These are phyloP conservation scores for Cordyceps cateniannulata DNA, from an alignment of 2,329 filamentous ascomycete species.

Conservation along the genomic window DNA sequence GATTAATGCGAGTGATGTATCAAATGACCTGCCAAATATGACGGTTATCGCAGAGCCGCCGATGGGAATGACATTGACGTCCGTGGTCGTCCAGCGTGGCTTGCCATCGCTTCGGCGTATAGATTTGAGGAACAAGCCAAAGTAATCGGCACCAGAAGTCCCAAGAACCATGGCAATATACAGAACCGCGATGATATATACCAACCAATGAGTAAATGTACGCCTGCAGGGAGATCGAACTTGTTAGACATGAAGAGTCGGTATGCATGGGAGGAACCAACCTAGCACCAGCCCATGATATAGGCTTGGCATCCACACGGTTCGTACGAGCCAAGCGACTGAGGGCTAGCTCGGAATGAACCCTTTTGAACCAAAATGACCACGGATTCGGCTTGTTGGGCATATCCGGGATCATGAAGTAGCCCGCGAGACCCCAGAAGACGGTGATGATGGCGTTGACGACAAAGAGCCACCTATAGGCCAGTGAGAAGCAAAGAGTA, in stretches of 20 bases:
- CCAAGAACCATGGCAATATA: constrained; percentile 26
- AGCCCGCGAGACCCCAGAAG: constrained; percentile 26
- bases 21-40: constrained; percentile 26
- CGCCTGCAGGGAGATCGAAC: not conserved
- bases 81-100: constrained; percentile 23
- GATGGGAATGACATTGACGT: constrained; percentile 47
- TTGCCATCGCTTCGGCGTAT: constrained; percentile 19
- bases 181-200: constrained; percentile 26
- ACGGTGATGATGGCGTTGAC: constrained; percentile 34
- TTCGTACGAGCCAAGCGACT: constrained; percentile 21
- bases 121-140: constrained; percentile 27
- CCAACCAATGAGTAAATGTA: constrained; percentile 24
- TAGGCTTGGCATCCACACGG: constrained; percentile 18
- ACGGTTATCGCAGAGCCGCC: constrained; percentile 32
- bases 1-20: not conserved
- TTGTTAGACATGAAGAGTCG: not conserved
- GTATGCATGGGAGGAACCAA: not conserved
- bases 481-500: not conserved
- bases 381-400: constrained; percentile 23
- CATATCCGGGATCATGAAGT: constrained; percentile 28
- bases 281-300: constrained; percentile 21
- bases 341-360: constrained; percentile 23
- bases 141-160: constrained; percentile 29
- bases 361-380: constrained; percentile 23
- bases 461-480: constrained; percentile 35